phyloP scores from a whole-genome alignment of 441 rosid species.

The Croton laevigatus region DNA sequence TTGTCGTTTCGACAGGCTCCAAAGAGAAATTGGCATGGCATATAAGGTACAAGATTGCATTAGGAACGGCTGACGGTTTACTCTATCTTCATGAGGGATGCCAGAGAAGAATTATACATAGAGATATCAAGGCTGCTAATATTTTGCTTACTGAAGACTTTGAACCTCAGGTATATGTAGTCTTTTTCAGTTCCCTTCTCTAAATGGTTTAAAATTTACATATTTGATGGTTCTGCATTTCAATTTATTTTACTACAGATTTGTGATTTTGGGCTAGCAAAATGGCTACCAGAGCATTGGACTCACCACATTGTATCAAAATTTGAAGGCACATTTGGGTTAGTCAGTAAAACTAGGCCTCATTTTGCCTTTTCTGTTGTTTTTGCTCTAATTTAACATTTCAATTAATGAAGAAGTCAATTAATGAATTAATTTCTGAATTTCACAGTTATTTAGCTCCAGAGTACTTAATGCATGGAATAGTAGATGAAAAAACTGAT shows the following conservation, averaged over 20 bases:
- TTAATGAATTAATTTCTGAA: not conserved
- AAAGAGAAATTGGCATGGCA: slow-evolving; percentile 60
- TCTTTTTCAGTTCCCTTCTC: not conserved
- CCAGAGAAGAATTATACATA: slow-evolving; percentile 72
- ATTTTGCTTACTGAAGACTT: slow-evolving; percentile 68
- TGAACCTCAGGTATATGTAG: slow-evolving; percentile 54
- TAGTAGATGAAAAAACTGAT: slow-evolving; percentile 86
- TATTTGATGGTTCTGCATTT: not conserved
- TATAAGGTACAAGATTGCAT: slow-evolving; percentile 61
- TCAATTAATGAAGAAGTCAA: not conserved
- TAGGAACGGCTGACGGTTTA: slow-evolving; percentile 65
- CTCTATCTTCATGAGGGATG: slow-evolving; percentile 72
- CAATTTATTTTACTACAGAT: slow-evolving; percentile 38
- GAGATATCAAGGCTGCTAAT: slow-evolving; percentile 86
- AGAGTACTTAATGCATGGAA: slow-evolving; percentile 79
- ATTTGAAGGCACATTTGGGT: slow-evolving; percentile 94
- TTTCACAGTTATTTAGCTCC: slow-evolving; percentile 74
- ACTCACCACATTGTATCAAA: slow-evolving; percentile 73
- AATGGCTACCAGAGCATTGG: slow-evolving; percentile 89
- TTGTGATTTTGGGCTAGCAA: slow-evolving; percentile 86
- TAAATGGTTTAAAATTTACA: not conserved
- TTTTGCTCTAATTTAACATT: not conserved
- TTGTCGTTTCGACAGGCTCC: slow-evolving; percentile 35
- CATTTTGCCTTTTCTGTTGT: not conserved
- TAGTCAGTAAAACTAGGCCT: slow-evolving; percentile 15